A percentile compares a stretch with the other conserved stretches of the same genome.
These are phyloP conservation scores for Fusarium pseudonygamai DNA, from an alignment of 2,329 filamentous ascomycete species.

Conservation along the genomic window DNA sequence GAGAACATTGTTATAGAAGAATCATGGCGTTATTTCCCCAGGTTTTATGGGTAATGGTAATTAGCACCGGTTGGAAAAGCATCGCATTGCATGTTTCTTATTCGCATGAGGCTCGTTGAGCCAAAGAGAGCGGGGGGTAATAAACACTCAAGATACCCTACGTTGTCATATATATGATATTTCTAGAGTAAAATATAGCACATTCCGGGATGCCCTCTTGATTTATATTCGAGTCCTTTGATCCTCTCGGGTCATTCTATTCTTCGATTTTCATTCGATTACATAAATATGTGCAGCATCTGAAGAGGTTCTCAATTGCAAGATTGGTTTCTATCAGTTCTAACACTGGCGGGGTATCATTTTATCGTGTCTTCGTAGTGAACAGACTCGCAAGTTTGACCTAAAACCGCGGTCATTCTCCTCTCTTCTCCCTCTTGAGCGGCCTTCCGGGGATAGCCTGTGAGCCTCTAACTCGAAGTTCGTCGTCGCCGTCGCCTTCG, in stretches of 20 bases:
- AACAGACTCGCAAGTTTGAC: not conserved
- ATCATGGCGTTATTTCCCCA: not conserved
- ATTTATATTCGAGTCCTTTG: not conserved
- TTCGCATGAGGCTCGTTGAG: not conserved
- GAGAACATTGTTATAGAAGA: not conserved
- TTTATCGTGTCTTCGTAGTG: constrained; percentile 21
- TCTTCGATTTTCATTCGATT: not conserved
- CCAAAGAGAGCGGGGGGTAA: not conserved
- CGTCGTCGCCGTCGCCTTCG: constrained; percentile 35
- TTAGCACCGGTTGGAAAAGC: constrained; percentile 6
- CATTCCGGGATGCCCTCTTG: not conserved
- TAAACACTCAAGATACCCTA: constrained; percentile 17
- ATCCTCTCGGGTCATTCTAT: not conserved
- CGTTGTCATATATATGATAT: constrained; percentile 2
- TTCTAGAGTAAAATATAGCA: not conserved
- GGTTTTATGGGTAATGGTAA: not conserved
- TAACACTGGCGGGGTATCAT: constrained; percentile 35
- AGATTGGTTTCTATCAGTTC: not conserved
- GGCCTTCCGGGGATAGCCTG: constrained; percentile 31
- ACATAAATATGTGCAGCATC: not conserved
- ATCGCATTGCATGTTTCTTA: constrained; percentile 2
- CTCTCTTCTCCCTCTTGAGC: constrained; percentile 39
- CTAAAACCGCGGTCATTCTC: not conserved
- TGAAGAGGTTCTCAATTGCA: not conserved
- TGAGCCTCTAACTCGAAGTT: constrained; percentile 40